phyloP scores from a whole-genome alignment of 2,329 filamentous ascomycete species.

The Verruconis gallopava region DNA sequence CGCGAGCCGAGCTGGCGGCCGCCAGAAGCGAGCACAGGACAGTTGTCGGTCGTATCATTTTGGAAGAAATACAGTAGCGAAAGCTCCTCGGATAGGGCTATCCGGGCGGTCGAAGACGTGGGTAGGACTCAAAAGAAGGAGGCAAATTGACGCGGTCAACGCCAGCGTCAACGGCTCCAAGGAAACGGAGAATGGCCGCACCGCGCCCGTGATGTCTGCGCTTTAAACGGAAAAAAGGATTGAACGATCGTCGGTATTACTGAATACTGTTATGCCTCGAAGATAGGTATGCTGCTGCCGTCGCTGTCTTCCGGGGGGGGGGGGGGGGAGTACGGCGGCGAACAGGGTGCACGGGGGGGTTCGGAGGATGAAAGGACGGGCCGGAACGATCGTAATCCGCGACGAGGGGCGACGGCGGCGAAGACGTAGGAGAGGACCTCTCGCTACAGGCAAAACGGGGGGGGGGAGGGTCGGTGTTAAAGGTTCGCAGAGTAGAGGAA shows the following conservation, averaged over 20 bases:
- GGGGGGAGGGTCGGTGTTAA: not conserved
- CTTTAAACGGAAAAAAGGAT: not conserved
- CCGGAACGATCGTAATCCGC: not conserved
- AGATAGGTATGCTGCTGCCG: too few species aligned
- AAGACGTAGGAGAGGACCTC: not conserved
- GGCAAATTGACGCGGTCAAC: slow-evolving; percentile 3
- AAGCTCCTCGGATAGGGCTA: too few species aligned
- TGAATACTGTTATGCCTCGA: too few species aligned
- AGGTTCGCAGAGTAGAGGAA: not conserved
- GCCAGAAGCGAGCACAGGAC: slow-evolving; percentile 4
- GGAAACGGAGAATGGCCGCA: not conserved
- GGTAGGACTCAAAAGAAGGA: not conserved
- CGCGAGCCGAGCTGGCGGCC: slow-evolving; percentile 1
- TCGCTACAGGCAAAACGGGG: not conserved
- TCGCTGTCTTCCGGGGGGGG: too few species aligned
- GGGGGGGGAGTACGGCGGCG: too few species aligned
- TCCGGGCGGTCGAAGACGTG: too few species aligned
- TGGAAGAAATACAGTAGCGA: not conserved
- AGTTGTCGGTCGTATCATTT: slow-evolving; percentile 5
- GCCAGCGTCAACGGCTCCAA: slow-evolving; percentile 7
- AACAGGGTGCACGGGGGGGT: not conserved
- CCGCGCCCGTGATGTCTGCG: not conserved
- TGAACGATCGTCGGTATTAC: not conserved
- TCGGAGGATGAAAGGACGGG: not conserved
- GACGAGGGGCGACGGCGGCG: not conserved